Evolutionary conservation across 2,329 filamentous ascomycete genomes (phyloP).

Genomic region (Ceratocystis alfenasii): DNA sequence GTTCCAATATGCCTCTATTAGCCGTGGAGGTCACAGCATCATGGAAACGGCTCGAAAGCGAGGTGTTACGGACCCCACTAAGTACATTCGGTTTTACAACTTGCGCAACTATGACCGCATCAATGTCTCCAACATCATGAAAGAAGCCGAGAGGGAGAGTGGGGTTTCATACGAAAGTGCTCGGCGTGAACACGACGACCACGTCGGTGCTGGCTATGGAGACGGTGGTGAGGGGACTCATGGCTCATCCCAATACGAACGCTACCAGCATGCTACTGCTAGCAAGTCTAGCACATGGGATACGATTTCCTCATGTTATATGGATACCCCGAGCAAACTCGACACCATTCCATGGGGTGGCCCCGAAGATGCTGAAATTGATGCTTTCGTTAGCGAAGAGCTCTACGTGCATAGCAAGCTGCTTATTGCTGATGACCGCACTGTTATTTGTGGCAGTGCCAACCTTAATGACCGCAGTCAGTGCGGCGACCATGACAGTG

Average conservation of each 20-base stretch:
- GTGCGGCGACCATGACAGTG: slow-evolving; percentile 71
- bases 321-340: slow-evolving; percentile 64
- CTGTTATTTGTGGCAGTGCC: slow-evolving; percentile 66
- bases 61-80: slow-evolving; percentile 54
- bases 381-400: slow-evolving; percentile 51
- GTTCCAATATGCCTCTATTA: slow-evolving; percentile 72
- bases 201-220: slow-evolving; percentile 38
- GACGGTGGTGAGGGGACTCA: slow-evolving; percentile 29
- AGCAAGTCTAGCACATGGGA: slow-evolving; percentile 42
- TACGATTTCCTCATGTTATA: slow-evolving; percentile 68
- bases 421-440: slow-evolving; percentile 68
- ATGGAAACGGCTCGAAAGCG: slow-evolving; percentile 58
- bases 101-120: slow-evolving; percentile 74
- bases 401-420: slow-evolving; percentile 56
- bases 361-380: slow-evolving; percentile 42
- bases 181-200: slow-evolving; percentile 50
- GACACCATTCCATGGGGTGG: slow-evolving; percentile 45
- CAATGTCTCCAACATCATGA: slow-evolving; percentile 54
- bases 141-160: slow-evolving; percentile 45
- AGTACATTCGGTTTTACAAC: slow-evolving; percentile 78
- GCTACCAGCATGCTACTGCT: slow-evolving; percentile 57
- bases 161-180: slow-evolving; percentile 59
- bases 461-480: slow-evolving; percentile 56
- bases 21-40: slow-evolving; percentile 64
- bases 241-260: slow-evolving; percentile 43